Percentiles rank a stretch among this genome's conserved stretches.
phyloP scores from a whole-genome alignment of 2,329 filamentous ascomycete species.

The Calonectria hongkongensis region DNA sequence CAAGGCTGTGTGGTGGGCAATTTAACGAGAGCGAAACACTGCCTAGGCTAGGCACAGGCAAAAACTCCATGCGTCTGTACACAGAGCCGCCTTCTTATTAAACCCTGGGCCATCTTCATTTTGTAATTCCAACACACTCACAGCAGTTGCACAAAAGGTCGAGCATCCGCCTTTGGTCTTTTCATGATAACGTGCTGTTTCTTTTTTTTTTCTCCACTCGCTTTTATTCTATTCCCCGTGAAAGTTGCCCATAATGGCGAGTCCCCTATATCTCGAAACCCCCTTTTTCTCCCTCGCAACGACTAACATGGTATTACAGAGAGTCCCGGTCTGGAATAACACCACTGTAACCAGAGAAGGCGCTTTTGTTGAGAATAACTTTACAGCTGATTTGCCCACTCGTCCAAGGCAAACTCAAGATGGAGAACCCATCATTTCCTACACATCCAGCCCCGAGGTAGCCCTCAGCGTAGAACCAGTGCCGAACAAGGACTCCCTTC shows the following conservation, averaged over 20 bases:
- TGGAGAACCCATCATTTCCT: constrained; percentile 14
- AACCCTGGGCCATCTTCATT: constrained; percentile 1
- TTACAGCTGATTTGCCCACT: constrained; percentile 21
- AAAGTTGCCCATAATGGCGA: constrained; percentile 28
- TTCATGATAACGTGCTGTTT: neutral
- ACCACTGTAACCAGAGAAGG: constrained; percentile 23
- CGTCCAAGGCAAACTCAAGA: constrained; percentile 27
- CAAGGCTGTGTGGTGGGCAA: neutral
- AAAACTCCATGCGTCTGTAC: neutral
- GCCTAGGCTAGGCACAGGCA: neutral
- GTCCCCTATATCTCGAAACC: constrained; percentile 8
- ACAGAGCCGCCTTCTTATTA: neutral
- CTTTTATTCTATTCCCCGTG: neutral
- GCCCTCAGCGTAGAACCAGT: constrained; percentile 64
- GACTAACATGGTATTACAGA: constrained; percentile 37
- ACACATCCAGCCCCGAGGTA: constrained; percentile 37
- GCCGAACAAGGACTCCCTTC: constrained; percentile 61
- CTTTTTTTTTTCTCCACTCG: neutral
- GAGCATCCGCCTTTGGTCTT: neutral
- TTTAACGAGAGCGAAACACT: neutral
- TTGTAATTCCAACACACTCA: neutral
- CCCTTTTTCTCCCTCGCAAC: neutral
- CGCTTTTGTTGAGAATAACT: constrained; percentile 14
- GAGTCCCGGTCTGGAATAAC: constrained; percentile 45
- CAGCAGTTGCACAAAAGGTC: neutral